A percentile compares a stretch with the other conserved stretches of the same genome.
Conservation (phyloP, 768 basidiomycete genomes). For the Mycena sanguinolenta region DNA sequence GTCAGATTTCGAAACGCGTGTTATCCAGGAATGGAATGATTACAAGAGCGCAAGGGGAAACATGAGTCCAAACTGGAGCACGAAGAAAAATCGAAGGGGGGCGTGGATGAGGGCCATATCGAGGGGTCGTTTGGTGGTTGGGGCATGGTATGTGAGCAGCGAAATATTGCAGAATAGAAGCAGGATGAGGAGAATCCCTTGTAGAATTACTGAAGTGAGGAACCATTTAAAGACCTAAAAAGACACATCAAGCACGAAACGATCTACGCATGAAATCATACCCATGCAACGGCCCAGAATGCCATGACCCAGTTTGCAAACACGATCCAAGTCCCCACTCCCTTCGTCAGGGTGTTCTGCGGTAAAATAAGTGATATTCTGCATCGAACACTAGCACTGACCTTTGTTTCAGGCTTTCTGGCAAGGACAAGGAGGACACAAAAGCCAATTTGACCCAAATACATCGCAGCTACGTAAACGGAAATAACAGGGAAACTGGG, state of each 20-base stretch:
- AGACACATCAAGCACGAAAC: background rate
- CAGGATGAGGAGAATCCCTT: slow-evolving; percentile 76
- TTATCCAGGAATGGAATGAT: slow-evolving; percentile 40
- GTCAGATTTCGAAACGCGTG: background rate
- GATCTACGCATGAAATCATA: slow-evolving; percentile 44
- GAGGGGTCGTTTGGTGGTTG: slow-evolving; percentile 70
- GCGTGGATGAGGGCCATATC: slow-evolving; percentile 90
- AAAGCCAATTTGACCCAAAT: slow-evolving; percentile 82
- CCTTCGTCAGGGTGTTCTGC: slow-evolving; percentile 78
- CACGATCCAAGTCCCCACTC: slow-evolving; percentile 84
- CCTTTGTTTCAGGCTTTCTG: slow-evolving; percentile 85
- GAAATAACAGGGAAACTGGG: slow-evolving; percentile 72
- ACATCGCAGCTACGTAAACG: slow-evolving; percentile 72
- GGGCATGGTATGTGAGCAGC: slow-evolving; percentile 79
- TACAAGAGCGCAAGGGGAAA: slow-evolving; percentile 74
- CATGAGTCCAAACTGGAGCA: slow-evolving; percentile 66
- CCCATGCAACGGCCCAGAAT: slow-evolving; percentile 84
- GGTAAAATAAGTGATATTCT: background rate
- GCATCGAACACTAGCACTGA: slow-evolving; percentile 41
- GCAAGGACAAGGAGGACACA: slow-evolving; percentile 83
- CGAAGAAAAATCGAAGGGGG: slow-evolving; percentile 80
- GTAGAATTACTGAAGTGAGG: slow-evolving; percentile 78
- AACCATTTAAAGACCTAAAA: slow-evolving; percentile 82
- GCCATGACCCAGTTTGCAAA: slow-evolving; percentile 86
- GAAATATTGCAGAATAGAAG: slow-evolving; percentile 86